Base-by-base conservation (phyloP, 331 rosid species). In the Prunus yedoensis region DNA sequence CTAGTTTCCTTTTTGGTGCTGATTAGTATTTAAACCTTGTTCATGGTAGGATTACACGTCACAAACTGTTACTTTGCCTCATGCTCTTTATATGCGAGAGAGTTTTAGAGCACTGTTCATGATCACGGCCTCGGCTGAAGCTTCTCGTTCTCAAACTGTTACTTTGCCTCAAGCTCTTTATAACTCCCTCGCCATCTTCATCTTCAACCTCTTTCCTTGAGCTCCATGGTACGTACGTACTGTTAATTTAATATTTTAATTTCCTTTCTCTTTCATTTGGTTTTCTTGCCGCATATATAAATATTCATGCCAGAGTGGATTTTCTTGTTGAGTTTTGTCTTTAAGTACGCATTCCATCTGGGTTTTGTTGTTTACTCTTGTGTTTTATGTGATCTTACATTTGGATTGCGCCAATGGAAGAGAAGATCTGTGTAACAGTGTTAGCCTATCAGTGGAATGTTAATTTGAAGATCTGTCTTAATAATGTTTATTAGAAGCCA, bases 21-120 rank as follows among this genome's bases (percentile, higher is more conserved):
- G 57, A 70, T 56, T 11, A 25, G 16, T 77, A 62, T 78, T 49
- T 70, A 70, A 62, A 73, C 28, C n/a, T 25, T 17, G 65, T 50
- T 59, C 72, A 62, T 70, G 57, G 66, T 78, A 59, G 28, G 71
- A 63, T 50, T 46, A 45, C 71, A 25, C 59, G 38, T 61, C 81
- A 51, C 49, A 62, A 32, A 4, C 7, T 32, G 38, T 4, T 32
- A 32, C 38, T 32, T 32, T 32, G 38, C 6, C 38, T 27, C 38
- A 32, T 32, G 38, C 38, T 32, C 38, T 4, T 32, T 32, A 32
- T 4, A 32, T 32, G 38, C 38, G 38, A 32, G 38, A 27, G n/a
- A 15, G n/a, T 25, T 43, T 43, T 8, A 21, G 47, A 43, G 38
- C 18, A 23, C 11, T 54, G 75, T 38, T 59, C 77, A 58, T 38